Conservation (phyloP, 2,329 filamentous ascomycete species). For the Xylariaceae sp. region DNA sequence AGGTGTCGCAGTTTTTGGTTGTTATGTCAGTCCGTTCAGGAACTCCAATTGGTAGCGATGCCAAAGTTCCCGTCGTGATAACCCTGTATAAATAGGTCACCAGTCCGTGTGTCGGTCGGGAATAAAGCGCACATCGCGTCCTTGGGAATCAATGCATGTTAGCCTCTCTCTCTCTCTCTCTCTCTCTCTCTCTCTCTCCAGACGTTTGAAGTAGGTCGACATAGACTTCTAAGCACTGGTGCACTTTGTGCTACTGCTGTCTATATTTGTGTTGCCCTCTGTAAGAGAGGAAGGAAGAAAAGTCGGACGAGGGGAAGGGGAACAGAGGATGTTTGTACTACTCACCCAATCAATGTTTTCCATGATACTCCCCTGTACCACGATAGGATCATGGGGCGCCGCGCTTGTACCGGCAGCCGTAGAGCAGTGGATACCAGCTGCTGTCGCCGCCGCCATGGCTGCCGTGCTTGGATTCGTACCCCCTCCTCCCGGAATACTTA, state of each 20-base stretch:
- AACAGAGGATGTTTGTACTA: conserved; percentile 11
- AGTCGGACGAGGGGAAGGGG: not conserved
- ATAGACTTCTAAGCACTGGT: no score
- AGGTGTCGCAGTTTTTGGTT: no score
- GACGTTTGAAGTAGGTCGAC: not conserved
- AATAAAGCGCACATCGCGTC: conserved; percentile 35
- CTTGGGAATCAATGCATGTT: conserved; percentile 16
- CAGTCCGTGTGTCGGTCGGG: conserved; percentile 35
- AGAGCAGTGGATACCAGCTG: no score
- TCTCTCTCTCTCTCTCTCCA: not conserved
- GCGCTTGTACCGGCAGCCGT: not conserved
- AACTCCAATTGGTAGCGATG: conserved; percentile 29
- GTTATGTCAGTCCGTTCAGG: conserved; percentile 11
- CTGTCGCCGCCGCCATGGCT: conserved; percentile 5
- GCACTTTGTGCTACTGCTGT: no score
- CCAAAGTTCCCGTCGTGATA: conserved; percentile 34
- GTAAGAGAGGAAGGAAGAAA: not conserved
- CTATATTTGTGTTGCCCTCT: not conserved
- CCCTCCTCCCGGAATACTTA: no score
- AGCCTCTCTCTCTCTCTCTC: not conserved
- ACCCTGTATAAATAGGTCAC: conserved; percentile 34
- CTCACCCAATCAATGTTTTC: conserved; percentile 63
- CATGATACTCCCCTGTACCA: conserved; percentile 33
- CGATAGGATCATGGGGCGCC: conserved; percentile 1
- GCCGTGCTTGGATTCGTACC: conserved; percentile 7